These are phyloP conservation scores for Dactylellina drechsleri DNA, from an alignment of 2,329 filamentous ascomycete species.

Conservation along the genomic window DNA sequence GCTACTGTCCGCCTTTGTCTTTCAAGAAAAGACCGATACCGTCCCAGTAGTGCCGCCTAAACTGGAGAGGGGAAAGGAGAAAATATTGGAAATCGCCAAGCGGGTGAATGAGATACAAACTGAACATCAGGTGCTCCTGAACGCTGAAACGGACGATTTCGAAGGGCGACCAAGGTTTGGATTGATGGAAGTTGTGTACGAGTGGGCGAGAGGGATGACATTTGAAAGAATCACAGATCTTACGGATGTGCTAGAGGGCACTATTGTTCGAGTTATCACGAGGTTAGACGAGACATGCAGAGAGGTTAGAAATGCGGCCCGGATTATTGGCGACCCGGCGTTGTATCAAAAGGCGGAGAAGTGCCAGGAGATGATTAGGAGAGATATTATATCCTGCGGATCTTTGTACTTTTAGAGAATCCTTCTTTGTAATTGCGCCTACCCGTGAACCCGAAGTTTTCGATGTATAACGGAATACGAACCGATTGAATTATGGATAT, in stretches of 20 bases:
- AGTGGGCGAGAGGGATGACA: conserved; percentile 97
- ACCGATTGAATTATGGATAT: no score
- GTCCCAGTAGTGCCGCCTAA: conserved; percentile 82
- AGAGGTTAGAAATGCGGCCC: conserved; percentile 95
- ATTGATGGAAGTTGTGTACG: conserved; percentile 96
- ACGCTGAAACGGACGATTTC: conserved; percentile 89
- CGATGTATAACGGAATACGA: background rate
- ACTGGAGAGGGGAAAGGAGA: conserved; percentile 82
- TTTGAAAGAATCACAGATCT: conserved; percentile 97
- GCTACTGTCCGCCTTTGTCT: conserved; percentile 91
- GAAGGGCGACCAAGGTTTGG: conserved; percentile 87
- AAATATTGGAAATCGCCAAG: conserved; percentile 88
- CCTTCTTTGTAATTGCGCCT: no score
- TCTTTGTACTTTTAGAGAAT: conserved; percentile 56
- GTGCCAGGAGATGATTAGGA: conserved; percentile 96
- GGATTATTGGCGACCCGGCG: conserved; percentile 92
- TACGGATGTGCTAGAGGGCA: conserved; percentile 96
- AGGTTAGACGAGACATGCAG: conserved; percentile 93
- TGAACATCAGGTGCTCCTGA: conserved; percentile 88
- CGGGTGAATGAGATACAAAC: conserved; percentile 92
- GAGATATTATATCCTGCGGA: conserved; percentile 68
- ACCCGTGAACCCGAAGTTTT: background rate
- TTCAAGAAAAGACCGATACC: conserved; percentile 92
- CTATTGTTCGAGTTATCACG: conserved; percentile 94
- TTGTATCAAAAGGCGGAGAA: conserved; percentile 96